Conservation (phyloP, 179 eudicot genomes). For the Carnegiea gigantea region DNA sequence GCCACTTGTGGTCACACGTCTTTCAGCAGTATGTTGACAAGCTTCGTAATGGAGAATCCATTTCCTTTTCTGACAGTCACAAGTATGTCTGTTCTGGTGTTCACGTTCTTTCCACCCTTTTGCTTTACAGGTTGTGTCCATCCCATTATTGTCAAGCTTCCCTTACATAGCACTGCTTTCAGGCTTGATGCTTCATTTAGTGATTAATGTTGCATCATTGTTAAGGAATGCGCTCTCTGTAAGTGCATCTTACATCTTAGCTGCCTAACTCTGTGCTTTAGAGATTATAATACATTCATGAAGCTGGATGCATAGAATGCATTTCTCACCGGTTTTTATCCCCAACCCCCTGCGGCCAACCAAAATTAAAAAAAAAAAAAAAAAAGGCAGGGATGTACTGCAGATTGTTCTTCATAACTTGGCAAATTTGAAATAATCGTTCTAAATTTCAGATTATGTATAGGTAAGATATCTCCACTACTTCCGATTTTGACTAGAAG, state of each 20-base stretch:
- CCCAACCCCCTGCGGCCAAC: no score
- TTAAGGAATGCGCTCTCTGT: slow-evolving; percentile 27
- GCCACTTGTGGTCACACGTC: slow-evolving; percentile 26
- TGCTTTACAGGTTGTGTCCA: slow-evolving; percentile 22
- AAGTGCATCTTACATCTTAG: neutral
- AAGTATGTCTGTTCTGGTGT: neutral
- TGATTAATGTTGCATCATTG: slow-evolving; percentile 22
- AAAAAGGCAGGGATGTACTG: no score
- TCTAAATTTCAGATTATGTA: no score
- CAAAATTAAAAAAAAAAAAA: no score
- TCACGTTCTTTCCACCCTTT: neutral
- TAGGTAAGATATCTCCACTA: neutral
- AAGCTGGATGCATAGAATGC: neutral
- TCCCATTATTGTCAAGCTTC: slow-evolving; percentile 15
- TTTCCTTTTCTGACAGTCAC: neutral
- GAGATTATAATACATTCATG: neutral
- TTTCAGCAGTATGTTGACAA: slow-evolving; percentile 27
- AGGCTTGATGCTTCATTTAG: slow-evolving; percentile 21
- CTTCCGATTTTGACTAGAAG: neutral
- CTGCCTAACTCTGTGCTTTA: neutral
- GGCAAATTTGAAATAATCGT: neutral
- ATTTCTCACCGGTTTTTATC: no score
- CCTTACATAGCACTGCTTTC: slow-evolving; percentile 24
- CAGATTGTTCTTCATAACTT: no score
- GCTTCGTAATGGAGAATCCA: neutral